phyloP scores from a whole-genome alignment of 2,329 filamentous ascomycete species.

The Monilinia polystroma region DNA sequence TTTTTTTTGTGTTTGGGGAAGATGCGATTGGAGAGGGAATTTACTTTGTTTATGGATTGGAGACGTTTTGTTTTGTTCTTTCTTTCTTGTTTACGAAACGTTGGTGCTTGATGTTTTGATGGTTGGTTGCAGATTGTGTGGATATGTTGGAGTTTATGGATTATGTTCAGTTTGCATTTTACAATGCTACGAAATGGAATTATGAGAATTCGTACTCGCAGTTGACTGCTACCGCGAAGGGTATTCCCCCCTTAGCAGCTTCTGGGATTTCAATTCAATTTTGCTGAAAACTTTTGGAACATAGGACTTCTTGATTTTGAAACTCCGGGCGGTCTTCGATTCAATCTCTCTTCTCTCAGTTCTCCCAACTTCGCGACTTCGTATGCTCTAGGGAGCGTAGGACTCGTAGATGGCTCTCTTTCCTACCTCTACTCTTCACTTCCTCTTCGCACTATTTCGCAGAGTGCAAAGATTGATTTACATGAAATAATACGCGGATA shows the following conservation, averaged over 20 bases:
- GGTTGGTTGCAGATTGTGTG: conserved; percentile 4
- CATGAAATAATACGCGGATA: conserved; percentile 80
- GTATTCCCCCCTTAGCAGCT: conserved; percentile 43
- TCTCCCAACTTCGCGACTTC: conserved; percentile 92
- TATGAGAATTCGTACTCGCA: conserved; percentile 88
- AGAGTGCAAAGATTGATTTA: conserved; percentile 74
- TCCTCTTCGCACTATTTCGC: conserved; percentile 65
- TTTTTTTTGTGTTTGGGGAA: conserved; percentile 7
- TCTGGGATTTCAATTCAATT: conserved; percentile 7
- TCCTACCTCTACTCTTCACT: conserved; percentile 94
- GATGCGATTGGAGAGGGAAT: neutral
- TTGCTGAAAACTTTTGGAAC: conserved; percentile 29
- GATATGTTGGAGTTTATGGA: conserved; percentile 95
- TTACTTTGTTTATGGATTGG: conserved; percentile 5
- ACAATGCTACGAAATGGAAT: conserved; percentile 83
- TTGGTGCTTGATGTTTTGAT: conserved; percentile 11
- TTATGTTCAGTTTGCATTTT: conserved; percentile 89
- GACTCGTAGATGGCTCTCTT: conserved; percentile 92
- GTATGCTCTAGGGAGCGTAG: conserved; percentile 85
- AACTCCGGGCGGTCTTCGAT: conserved; percentile 77
- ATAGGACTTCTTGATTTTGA: conserved; percentile 83
- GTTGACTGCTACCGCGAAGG: conserved; percentile 79
- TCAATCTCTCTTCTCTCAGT: conserved; percentile 87
- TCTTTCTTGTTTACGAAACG: neutral
- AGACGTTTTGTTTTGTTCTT: neutral